Evolutionary conservation across 192 early-diverging fungal genomes (phyloP), one percentile per base, ranked within the genome.

Genomic region (Linnemannia hyalina): DNA sequence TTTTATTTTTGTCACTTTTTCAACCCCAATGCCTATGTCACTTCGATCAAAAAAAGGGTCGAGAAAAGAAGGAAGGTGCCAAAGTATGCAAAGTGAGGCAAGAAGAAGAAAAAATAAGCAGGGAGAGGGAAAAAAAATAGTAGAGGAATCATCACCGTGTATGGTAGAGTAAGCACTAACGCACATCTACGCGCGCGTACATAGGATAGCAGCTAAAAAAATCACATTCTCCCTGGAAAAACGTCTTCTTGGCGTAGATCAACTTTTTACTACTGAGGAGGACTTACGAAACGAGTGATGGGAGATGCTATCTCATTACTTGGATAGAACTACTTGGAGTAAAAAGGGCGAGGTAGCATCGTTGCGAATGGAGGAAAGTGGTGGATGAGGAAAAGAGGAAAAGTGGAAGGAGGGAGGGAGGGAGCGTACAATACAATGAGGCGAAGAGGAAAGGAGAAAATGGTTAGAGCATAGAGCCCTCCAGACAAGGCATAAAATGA

Each of bases 401-500:
- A n/a, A 8, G 26, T 11, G n/a, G 26, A 32, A 26, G 29, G 57
- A 63, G 57, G 26, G 29, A 26, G 10, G 57, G 26, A 22, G 54
- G 54, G 44, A 46, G 44, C 2, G 29, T 9, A 4, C 11, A 7
- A 29, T 65, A 11, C n/a, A 18, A 60, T 26, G 55, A 29, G 11
- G 11, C 11, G 8, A 32, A 32, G 60, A 52, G 49, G 20, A 1
- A 13, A 22, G 20, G 49, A 22, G 4, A 18, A 49, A 49, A n/a
- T n/a, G n/a, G n/a, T n/a, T 5, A 16, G 47, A 52, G 49, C 20
- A 32, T 65, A 1, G 60, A 65, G 60, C 60, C 60, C n/a, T 8
- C 55, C 55, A 57, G 55, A 57, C 55, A 65, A 65, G 60, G 60
- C 60, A 65, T 65, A 65, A n/a, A 15, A 29, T 57, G 55, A 26